Evolutionary conservation across 495 filamentous ascomycete species (phyloP).

Genomic region (Coniosporium apollinis): DNA sequence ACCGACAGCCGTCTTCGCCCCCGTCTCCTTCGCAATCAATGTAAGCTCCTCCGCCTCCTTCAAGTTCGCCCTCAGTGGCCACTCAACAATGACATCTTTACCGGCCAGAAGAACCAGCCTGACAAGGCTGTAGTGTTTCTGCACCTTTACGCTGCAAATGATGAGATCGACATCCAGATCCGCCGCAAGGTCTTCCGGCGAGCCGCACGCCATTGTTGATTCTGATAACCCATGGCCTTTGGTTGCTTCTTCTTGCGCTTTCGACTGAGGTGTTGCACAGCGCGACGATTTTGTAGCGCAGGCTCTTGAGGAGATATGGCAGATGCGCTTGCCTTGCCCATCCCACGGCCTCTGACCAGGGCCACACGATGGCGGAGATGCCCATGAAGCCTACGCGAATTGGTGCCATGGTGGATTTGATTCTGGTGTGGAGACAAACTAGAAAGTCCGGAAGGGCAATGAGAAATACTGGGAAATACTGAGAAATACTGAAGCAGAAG

Average conservation of each 20-base stretch:
- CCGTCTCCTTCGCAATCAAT: background rate
- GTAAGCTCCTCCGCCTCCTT: conserved; percentile 2
- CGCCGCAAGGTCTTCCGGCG: conserved; percentile 6
- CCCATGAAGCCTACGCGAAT: conserved; percentile 42
- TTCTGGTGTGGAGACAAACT: too few species aligned
- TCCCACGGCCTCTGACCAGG: too few species aligned
- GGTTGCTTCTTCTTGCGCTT: conserved; percentile 7
- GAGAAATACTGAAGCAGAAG: too few species aligned
- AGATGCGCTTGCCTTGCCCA: conserved; percentile 13
- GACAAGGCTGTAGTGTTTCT: conserved; percentile 7
- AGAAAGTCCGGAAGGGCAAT: too few species aligned
- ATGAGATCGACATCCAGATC: conserved; percentile 14
- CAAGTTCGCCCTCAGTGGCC: conserved; percentile 7
- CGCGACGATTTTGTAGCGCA: conserved; percentile 7
- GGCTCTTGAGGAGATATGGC: conserved; percentile 5
- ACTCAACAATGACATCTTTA: conserved; percentile 11
- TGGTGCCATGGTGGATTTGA: too few species aligned
- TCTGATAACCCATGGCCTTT: conserved; percentile 4
- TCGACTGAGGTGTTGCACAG: conserved; percentile 7
- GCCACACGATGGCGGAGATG: conserved; percentile 37
- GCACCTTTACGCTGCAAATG: conserved; percentile 6
- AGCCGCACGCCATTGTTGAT: conserved; percentile 11
- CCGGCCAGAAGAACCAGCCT: conserved; percentile 6
- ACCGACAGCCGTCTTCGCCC: conserved; percentile 2
- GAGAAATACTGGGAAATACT: too few species aligned